phyloP scores from a whole-genome alignment of 2,329 filamentous ascomycete genomes.

The Colletotrichum filicis region DNA sequence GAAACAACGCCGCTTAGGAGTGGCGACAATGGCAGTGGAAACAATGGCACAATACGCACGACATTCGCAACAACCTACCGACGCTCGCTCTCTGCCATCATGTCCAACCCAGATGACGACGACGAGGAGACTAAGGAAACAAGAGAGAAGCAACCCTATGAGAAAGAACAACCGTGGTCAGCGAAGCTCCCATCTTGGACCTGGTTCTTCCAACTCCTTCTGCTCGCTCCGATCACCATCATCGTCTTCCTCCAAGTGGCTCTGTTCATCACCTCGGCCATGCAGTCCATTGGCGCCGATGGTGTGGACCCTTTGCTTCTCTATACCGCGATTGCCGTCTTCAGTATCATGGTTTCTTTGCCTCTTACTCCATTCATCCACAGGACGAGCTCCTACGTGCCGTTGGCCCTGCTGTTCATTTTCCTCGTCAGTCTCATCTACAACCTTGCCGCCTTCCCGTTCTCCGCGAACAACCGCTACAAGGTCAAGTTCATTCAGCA shows the following conservation, averaged over 20 bases:
- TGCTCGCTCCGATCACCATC: slow-evolving; percentile 81
- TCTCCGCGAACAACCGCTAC: slow-evolving; percentile 80
- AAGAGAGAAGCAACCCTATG: slow-evolving; percentile 58
- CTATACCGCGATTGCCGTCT: slow-evolving; percentile 75
- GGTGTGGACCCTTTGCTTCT: slow-evolving; percentile 78
- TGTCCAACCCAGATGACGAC: not conserved
- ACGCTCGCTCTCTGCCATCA: slow-evolving; percentile 54
- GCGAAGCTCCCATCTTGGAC: slow-evolving; percentile 81
- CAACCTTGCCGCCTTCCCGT: slow-evolving; percentile 89
- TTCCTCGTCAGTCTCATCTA: slow-evolving; percentile 78
- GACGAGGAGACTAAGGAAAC: slow-evolving; percentile 45
- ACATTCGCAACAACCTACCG: slow-evolving; percentile 68
- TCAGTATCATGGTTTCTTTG: slow-evolving; percentile 78
- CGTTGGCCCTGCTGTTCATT: slow-evolving; percentile 78
- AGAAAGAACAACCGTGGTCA: slow-evolving; percentile 88
- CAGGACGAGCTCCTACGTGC: slow-evolving; percentile 84
- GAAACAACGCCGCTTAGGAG: slow-evolving; percentile 63
- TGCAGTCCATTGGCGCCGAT: slow-evolving; percentile 86
- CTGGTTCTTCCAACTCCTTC: slow-evolving; percentile 87
- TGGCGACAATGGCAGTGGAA: slow-evolving; percentile 42
- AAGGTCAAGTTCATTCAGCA: slow-evolving; percentile 90
- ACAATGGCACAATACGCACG: slow-evolving; percentile 50
- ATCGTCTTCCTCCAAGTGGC: slow-evolving; percentile 82
- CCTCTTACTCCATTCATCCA: slow-evolving; percentile 89
- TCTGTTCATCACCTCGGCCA: slow-evolving; percentile 76